A percentile compares a stretch with the other conserved stretches of the same genome.
Evolutionary conservation across 164 flowering plant genomes (phyloP).

Genomic region (Tinospora cordifolia): DNA sequence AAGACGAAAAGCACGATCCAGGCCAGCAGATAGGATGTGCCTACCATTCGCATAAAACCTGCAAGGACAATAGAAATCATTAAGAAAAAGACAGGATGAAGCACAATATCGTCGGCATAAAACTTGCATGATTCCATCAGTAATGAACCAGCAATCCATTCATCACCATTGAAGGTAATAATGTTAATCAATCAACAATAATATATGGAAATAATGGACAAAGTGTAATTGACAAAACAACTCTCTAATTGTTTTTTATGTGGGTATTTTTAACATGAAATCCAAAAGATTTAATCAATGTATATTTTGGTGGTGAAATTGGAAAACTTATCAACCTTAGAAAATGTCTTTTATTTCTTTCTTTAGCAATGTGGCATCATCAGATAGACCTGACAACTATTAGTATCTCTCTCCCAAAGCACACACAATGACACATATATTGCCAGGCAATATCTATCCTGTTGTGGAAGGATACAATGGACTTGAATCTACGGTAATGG

Average conservation of each 20-base stretch:
- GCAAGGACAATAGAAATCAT: constrained; percentile 10
- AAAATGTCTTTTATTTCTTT: background rate
- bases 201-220: too few species aligned
- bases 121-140: background rate
- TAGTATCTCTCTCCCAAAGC: background rate
- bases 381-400: background rate
- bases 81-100: background rate
- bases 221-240: too few species aligned
- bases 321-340: background rate
- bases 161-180: background rate
- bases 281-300: too few species aligned
- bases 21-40: constrained; percentile 94
- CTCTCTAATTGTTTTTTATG: too few species aligned
- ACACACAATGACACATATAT: too few species aligned
- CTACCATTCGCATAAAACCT: constrained; percentile 93
- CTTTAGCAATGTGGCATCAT: background rate
- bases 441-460: too few species aligned
- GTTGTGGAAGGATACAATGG: too few species aligned
- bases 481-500: too few species aligned
- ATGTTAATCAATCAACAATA: background rate
- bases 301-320: too few species aligned
- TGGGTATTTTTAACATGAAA: too few species aligned
- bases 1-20: constrained; percentile 96
- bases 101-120: background rate
- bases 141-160: background rate